Conservation (phyloP, 768 basidiomycete genomes). For the Hericium rajendrae region DNA sequence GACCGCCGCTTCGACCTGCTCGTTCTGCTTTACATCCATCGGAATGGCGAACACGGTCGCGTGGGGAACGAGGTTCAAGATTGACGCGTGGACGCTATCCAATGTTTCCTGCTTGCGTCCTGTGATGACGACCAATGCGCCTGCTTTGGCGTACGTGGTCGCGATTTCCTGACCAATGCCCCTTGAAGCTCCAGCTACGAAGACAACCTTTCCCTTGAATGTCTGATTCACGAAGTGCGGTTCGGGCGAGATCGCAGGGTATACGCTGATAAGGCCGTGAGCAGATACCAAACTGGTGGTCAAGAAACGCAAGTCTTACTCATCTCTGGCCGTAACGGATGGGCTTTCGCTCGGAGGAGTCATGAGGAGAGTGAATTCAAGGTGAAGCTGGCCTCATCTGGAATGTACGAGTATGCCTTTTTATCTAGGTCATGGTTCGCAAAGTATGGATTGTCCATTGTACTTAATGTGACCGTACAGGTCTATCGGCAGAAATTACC, state of each 20-base stretch:
- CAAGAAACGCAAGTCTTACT: no score
- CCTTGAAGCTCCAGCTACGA: slow-evolving; percentile 19
- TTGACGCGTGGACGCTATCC: slow-evolving; percentile 13
- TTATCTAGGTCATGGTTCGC: no score
- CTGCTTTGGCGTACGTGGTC: slow-evolving; percentile 18
- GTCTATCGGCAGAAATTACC: no score
- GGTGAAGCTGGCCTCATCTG: no score
- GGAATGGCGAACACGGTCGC: slow-evolving; percentile 13
- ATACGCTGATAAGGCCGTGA: slow-evolving; percentile 4
- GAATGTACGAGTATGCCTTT: no score
- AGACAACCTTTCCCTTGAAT: slow-evolving; percentile 18
- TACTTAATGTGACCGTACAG: no score
- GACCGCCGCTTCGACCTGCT: slow-evolving; percentile 17
- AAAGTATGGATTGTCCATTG: no score
- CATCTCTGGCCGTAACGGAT: no score
- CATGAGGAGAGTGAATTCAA: no score
- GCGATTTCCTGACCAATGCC: slow-evolving; percentile 22
- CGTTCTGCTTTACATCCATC: slow-evolving; percentile 17
- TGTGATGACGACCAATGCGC: slow-evolving; percentile 18
- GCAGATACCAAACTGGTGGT: no score
- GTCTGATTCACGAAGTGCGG: slow-evolving; percentile 8
- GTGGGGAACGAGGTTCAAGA: slow-evolving; percentile 6
- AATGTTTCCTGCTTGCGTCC: slow-evolving; percentile 14
- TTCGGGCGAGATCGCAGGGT: slow-evolving; percentile 20
- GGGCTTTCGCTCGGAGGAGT: no score